A percentile compares a stretch with the other conserved stretches of the same genome.
phyloP scores from a whole-genome alignment of 2,329 filamentous ascomycete genomes.

The Acephala macrosclerotiorum region DNA sequence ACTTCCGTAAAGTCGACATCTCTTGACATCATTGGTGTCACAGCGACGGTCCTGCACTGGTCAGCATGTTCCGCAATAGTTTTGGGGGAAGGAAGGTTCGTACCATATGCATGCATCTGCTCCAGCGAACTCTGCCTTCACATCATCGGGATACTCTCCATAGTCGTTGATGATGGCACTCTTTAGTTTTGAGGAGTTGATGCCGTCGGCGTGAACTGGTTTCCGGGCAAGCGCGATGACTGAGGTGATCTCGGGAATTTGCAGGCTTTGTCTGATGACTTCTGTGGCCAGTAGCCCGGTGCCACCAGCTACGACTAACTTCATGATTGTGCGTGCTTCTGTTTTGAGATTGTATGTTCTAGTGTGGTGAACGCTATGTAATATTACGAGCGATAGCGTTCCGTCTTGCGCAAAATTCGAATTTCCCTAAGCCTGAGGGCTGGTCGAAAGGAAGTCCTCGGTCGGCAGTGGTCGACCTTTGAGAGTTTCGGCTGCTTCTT shows the following conservation, averaged over 20 bases:
- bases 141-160: slow-evolving; percentile 1
- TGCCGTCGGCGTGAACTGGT: neutral
- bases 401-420: too few relatives aligned
- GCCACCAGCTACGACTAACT: slow-evolving; percentile 3
- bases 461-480: too few relatives aligned
- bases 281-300: slow-evolving; percentile 6
- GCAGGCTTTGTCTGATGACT: slow-evolving; percentile 9
- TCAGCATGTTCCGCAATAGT: neutral
- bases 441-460: too few relatives aligned
- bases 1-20: slow-evolving; percentile 12
- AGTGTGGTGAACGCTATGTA: too few relatives aligned
- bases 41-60: neutral
- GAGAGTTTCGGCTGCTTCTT: too few relatives aligned
- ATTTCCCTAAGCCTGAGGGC: too few relatives aligned
- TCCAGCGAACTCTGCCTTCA: slow-evolving; percentile 9
- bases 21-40: slow-evolving; percentile 4
- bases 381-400: too few relatives aligned
- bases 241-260: slow-evolving; percentile 6
- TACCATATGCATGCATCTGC: slow-evolving; percentile 16
- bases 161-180: slow-evolving; percentile 11
- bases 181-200: slow-evolving; percentile 5
- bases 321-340: neutral
- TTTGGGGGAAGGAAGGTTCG: neutral
- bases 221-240: slow-evolving; percentile 9
- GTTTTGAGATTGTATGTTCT: too few relatives aligned